These are phyloP conservation scores for Chaetomium fimeti DNA, from an alignment of 495 filamentous ascomycete species.

Conservation along the genomic window DNA sequence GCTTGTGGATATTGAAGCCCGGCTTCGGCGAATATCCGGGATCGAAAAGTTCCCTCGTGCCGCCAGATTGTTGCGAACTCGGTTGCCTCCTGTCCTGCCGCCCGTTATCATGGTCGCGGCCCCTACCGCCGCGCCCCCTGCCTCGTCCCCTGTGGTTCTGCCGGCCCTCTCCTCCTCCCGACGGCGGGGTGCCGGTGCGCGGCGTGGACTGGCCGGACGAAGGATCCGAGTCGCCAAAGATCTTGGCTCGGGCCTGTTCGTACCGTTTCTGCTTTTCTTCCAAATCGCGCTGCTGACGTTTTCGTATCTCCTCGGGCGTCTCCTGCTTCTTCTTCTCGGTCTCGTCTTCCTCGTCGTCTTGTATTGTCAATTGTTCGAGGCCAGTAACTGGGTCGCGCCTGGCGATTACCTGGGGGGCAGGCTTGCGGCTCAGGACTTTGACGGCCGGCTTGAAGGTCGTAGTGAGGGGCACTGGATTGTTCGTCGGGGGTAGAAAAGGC, in stretches of 20 bases:
- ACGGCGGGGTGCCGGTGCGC: conserved; percentile 64
- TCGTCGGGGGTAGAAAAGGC: conserved; percentile 69
- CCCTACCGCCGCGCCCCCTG: conserved; percentile 26
- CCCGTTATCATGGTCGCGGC: conserved; percentile 27
- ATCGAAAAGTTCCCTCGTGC: conserved; percentile 62
- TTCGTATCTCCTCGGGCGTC: conserved; percentile 67
- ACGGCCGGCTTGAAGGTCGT: conserved; percentile 81
- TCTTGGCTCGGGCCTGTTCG: conserved; percentile 75
- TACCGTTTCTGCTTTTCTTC: conserved; percentile 90
- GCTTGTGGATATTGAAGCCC: conserved; percentile 49
- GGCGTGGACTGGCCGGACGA: conserved; percentile 45
- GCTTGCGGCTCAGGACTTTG: conserved; percentile 81
- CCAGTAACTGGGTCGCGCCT: conserved; percentile 54
- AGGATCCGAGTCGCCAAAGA: conserved; percentile 71
- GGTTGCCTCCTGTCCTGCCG: conserved; percentile 25
- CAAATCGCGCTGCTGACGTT: conserved; percentile 68
- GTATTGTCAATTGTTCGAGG: conserved; percentile 51
- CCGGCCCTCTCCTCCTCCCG: conserved; percentile 39
- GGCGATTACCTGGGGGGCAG: conserved; percentile 52
- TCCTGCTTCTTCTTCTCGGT: conserved; percentile 58
- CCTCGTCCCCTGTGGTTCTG: conserved; percentile 30
- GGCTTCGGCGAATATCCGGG: conserved; percentile 65
- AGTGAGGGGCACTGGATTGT: conserved; percentile 64
- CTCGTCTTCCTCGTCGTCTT: conserved; percentile 67
- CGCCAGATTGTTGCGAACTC: conserved; percentile 27